Conservation (phyloP, 805 yeast species). For the Saturnispora halmiae region DNA sequence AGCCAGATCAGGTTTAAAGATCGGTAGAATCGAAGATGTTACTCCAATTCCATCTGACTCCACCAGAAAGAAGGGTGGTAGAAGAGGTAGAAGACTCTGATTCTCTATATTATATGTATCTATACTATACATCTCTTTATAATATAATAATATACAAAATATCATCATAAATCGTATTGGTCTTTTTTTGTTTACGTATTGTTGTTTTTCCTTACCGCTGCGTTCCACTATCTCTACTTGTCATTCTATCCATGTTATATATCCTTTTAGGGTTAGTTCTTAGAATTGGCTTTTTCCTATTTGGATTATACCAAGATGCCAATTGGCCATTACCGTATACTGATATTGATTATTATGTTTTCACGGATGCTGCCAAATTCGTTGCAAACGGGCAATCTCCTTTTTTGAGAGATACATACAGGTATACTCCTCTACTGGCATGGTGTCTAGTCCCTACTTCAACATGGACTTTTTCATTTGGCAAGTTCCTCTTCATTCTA, state of each 20-base stretch:
- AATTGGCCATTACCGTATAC: constrained; percentile 77
- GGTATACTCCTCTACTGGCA: constrained; percentile 87
- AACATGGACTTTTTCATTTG: constrained; percentile 44
- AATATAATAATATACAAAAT: constrained; percentile 6
- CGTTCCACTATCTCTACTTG: no score
- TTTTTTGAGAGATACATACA: constrained; percentile 74
- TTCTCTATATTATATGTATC: constrained; percentile 11
- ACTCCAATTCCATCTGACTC: constrained; percentile 99
- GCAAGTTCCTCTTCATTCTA: constrained; percentile 66
- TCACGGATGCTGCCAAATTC: constrained; percentile 81
- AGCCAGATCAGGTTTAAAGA: constrained; percentile 99
- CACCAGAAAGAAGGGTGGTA: constrained; percentile 99
- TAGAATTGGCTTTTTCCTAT: constrained; percentile 58
- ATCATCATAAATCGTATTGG: neutral
- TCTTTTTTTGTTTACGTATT: neutral
- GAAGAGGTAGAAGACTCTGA: constrained; percentile 99
- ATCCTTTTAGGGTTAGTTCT: constrained; percentile 19
- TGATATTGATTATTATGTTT: constrained; percentile 89
- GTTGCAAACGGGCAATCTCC: constrained; percentile 58
- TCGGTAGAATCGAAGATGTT: constrained; percentile 99
- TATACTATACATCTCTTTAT: constrained; percentile 10
- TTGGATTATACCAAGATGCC: constrained; percentile 82
- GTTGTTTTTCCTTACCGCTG: neutral
- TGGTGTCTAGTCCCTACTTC: constrained; percentile 70
- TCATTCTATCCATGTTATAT: no score